These are phyloP conservation scores for Suillus americanus DNA, from an alignment of 768 basidiomycete genomes.

Conservation along the genomic window DNA sequence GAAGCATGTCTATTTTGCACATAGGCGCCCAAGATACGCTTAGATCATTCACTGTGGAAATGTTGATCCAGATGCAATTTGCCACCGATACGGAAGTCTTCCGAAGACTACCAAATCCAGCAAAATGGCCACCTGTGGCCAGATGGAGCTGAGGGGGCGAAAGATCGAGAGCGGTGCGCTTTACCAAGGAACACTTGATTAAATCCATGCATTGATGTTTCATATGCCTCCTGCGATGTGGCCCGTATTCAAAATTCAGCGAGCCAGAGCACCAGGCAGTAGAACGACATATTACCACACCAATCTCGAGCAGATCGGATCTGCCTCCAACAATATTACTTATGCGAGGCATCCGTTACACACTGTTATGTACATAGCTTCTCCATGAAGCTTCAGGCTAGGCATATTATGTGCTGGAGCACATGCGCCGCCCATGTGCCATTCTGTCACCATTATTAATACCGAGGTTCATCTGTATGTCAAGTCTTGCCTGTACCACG, in stretches of 20 bases:
- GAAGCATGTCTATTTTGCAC: neutral
- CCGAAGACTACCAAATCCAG: neutral
- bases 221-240: neutral
- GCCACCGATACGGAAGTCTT: constrained; percentile 4
- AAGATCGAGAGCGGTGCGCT: neutral
- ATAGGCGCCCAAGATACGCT: constrained; percentile 4
- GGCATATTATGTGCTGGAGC: constrained; percentile 5
- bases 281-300: neutral
- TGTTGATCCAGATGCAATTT: constrained; percentile 4
- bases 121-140: neutral
- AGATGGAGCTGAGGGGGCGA: constrained; percentile 3
- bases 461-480: neutral
- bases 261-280: neutral
- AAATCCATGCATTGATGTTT: neutral
- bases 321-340: constrained; percentile 1
- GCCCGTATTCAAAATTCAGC: constrained; percentile 4
- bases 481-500: neutral
- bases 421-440: neutral
- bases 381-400: constrained; percentile 1
- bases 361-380: constrained; percentile 5
- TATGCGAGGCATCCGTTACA: constrained; percentile 1
- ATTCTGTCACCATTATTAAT: neutral
- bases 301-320: constrained; percentile 4
- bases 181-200: neutral
- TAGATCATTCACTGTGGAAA: constrained; percentile 5